Evolutionary conservation across 805 yeast genomes (phyloP).

Genomic region (Lipomyces oligophaga): DNA sequence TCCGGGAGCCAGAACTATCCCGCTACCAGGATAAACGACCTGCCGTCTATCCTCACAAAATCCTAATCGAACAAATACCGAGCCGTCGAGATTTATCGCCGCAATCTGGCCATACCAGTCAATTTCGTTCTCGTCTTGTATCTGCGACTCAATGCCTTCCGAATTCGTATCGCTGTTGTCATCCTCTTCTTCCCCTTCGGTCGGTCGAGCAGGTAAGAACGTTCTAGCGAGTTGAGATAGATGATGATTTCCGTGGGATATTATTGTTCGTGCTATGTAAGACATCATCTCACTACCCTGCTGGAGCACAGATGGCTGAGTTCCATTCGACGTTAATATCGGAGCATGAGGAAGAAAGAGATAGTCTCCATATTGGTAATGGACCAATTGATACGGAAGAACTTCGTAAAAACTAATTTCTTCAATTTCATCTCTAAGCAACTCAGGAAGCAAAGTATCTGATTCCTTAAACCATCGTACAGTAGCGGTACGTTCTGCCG

Average conservation of each 20-base stretch:
- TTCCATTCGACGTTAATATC: not conserved
- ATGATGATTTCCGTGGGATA: slow-evolving; percentile 24
- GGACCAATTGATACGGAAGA: slow-evolving; percentile 22
- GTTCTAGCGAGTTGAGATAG: slow-evolving; percentile 27
- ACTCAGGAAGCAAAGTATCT: slow-evolving; percentile 16
- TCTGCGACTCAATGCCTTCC: slow-evolving; percentile 1
- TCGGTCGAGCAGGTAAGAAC: slow-evolving; percentile 15
- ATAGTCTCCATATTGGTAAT: slow-evolving; percentile 21
- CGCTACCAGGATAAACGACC: slow-evolving; percentile 22
- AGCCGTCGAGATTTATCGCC: slow-evolving; percentile 21
- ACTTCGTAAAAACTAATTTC: slow-evolving; percentile 27
- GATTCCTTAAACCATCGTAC: slow-evolving; percentile 25
- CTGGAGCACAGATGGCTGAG: slow-evolving; percentile 1
- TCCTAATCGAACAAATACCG: slow-evolving; percentile 22
- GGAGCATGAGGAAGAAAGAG: slow-evolving; percentile 26
- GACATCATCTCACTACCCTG: slow-evolving; percentile 16
- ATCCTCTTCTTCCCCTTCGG: slow-evolving; percentile 8
- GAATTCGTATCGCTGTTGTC: not conserved
- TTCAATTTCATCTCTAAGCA: slow-evolving; percentile 12
- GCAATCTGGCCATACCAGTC: slow-evolving; percentile 29
- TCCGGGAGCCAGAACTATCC: slow-evolving; percentile 12
- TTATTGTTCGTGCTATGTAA: slow-evolving; percentile 21
- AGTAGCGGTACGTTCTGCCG: slow-evolving; percentile 21
- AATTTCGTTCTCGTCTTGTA: slow-evolving; percentile 2
- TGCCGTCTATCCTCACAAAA: slow-evolving; percentile 7